Evolutionary conservation across 768 basidiomycete genomes (phyloP).

Genomic region (Hericium rajendrae): DNA sequence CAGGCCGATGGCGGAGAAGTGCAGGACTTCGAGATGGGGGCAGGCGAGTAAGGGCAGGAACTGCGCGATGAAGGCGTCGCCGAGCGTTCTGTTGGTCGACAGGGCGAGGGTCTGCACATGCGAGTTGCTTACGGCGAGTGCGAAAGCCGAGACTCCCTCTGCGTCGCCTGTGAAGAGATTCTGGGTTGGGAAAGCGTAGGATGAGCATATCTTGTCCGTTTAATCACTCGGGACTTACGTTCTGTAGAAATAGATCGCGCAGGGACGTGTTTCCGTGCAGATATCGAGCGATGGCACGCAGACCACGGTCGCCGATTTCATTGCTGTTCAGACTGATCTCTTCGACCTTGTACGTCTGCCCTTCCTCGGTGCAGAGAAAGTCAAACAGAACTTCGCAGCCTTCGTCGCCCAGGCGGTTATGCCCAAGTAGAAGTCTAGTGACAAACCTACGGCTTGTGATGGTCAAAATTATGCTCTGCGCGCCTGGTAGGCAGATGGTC

Average conservation of each 20-base stretch:
- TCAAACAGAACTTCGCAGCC: constrained; percentile 46
- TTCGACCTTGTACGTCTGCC: constrained; percentile 34
- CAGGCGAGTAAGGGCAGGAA: constrained; percentile 45
- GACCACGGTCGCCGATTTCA: constrained; percentile 42
- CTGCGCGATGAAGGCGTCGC: constrained; percentile 36
- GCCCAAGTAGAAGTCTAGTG: constrained; percentile 43
- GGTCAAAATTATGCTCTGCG: constrained; percentile 35
- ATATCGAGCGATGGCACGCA: constrained; percentile 44
- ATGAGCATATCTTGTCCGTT: not conserved
- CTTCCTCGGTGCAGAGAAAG: constrained; percentile 41
- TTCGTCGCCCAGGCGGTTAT: constrained; percentile 48
- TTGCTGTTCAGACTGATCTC: constrained; percentile 54
- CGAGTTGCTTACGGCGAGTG: constrained; percentile 45
- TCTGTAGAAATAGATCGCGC: constrained; percentile 44
- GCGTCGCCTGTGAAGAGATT: constrained; percentile 32
- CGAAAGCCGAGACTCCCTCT: constrained; percentile 29
- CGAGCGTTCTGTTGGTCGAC: constrained; percentile 38
- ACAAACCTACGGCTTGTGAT: constrained; percentile 39
- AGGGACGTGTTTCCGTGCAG: constrained; percentile 36
- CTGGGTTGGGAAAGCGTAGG: constrained; percentile 14
- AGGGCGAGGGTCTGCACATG: constrained; percentile 40
- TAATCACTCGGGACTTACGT: constrained; percentile 30
- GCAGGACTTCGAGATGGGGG: constrained; percentile 40
- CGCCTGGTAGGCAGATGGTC: constrained; percentile 27
- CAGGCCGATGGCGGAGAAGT: constrained; percentile 36